phyloP scores from a whole-genome alignment of 2,329 filamentous ascomycete species.

The Ophiostoma tasmaniense region DNA sequence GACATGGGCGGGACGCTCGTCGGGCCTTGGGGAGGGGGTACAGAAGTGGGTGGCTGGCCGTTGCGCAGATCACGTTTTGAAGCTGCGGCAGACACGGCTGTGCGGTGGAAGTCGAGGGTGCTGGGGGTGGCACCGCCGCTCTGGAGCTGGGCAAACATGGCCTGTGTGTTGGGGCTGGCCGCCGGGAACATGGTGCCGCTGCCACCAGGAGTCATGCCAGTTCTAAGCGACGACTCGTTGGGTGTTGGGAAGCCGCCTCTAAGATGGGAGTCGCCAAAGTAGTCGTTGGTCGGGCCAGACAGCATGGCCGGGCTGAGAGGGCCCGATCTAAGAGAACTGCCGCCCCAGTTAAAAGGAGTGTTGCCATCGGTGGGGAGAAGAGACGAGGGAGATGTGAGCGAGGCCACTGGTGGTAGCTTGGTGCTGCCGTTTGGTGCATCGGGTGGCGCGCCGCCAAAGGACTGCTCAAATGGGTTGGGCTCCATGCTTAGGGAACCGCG shows the following conservation, averaged over 20 bases:
- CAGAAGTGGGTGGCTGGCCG: conserved; percentile 20
- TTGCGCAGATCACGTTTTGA: conserved; percentile 37
- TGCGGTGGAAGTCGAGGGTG: conserved; percentile 90
- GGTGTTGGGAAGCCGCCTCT: conserved; percentile 85
- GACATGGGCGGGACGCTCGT: conserved; percentile 23
- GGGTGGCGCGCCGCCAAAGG: conserved; percentile 60
- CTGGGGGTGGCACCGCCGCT: conserved; percentile 79
- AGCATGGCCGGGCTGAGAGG: conserved; percentile 97
- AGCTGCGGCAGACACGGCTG: conserved; percentile 72
- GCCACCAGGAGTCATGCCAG: conserved; percentile 86
- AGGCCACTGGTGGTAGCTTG: conserved; percentile 80
- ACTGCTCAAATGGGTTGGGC: conserved; percentile 95
- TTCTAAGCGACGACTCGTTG: conserved; percentile 89
- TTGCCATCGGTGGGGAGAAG: conserved; percentile 65
- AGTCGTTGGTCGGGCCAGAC: conserved; percentile 75
- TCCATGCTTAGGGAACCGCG: conserved; percentile 60
- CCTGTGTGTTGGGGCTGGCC: conserved; percentile 78
- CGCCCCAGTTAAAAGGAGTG: conserved; percentile 69
- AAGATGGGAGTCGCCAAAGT: conserved; percentile 74
- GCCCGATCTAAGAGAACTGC: conserved; percentile 78
- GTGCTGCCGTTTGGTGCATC: conserved; percentile 76
- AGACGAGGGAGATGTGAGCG: conserved; percentile 82
- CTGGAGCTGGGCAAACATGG: conserved; percentile 69
- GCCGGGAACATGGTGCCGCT: conserved; percentile 96
- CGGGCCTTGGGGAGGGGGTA: conserved; percentile 27